phyloP scores from a whole-genome alignment of 2,329 filamentous ascomycete species.

The Nothophoma quercina region DNA sequence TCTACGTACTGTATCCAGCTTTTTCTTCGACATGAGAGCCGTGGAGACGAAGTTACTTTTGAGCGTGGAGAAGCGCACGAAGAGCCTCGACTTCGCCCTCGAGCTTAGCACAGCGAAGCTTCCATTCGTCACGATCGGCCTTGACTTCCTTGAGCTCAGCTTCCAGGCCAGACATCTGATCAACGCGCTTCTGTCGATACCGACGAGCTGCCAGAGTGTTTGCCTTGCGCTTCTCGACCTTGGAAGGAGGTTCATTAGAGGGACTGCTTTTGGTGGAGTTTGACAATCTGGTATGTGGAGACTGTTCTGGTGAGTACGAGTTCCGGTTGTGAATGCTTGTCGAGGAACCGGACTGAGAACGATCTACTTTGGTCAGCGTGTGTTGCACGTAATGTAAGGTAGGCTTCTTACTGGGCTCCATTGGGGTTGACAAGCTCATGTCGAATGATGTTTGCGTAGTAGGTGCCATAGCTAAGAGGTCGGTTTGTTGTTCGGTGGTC shows the following conservation, averaged over 20 bases:
- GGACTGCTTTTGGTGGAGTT: constrained; percentile 31
- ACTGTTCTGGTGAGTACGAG: constrained; percentile 38
- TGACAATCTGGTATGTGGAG: constrained; percentile 32
- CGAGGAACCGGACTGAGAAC: constrained; percentile 38
- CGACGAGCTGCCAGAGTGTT: constrained; percentile 77
- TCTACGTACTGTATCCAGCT: too few species aligned
- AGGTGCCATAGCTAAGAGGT: constrained; percentile 29
- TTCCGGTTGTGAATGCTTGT: constrained; percentile 33
- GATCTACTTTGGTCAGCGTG: constrained; percentile 30
- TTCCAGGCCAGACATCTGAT: constrained; percentile 70
- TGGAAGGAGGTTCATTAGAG: constrained; percentile 32
- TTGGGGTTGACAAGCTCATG: constrained; percentile 29
- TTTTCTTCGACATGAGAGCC: too few species aligned
- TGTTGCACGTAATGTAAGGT: background rate
- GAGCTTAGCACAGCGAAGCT: constrained; percentile 67
- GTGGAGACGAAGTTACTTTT: constrained; percentile 30
- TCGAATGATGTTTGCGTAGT: constrained; percentile 21
- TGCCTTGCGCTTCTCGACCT: constrained; percentile 65
- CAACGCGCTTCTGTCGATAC: constrained; percentile 74
- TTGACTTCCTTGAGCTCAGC: constrained; percentile 65
- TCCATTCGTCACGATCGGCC: constrained; percentile 69
- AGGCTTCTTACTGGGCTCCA: constrained; percentile 35
- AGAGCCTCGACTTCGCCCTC: constrained; percentile 72
- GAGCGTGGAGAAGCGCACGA: constrained; percentile 58
- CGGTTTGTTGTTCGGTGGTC: constrained; percentile 21